phyloP scores from a whole-genome alignment of 371 early-diverging fungal genomes.

The Thermomucor indicae-seudaticae region DNA sequence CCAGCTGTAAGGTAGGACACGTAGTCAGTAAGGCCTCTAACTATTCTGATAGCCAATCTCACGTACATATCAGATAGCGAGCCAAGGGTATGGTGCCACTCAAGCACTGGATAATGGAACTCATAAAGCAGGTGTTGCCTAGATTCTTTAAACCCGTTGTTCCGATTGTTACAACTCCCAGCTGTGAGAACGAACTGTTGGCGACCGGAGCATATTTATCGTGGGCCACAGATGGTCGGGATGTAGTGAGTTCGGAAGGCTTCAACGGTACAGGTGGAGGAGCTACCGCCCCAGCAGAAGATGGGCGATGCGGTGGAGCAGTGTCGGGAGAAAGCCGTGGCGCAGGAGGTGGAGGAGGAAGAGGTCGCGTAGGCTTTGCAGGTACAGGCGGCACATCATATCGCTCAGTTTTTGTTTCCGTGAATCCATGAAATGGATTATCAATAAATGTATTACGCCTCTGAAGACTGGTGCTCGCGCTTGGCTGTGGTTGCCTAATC shows the following conservation, averaged over 20 bases:
- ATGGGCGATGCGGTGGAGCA: constrained; percentile 1
- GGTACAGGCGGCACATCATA: constrained; percentile 23
- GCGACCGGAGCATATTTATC: constrained; percentile 17
- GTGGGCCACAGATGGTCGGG: constrained; percentile 3
- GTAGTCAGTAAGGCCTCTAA: background rate
- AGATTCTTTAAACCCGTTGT: constrained; percentile 86
- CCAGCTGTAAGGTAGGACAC: constrained; percentile 43
- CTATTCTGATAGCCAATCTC: background rate
- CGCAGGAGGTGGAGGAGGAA: constrained; percentile 13
- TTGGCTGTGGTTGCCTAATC: constrained; percentile 4
- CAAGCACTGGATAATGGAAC: constrained; percentile 93
- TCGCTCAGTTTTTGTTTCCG: constrained; percentile 19
- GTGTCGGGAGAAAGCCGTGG: background rate
- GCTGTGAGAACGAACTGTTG: constrained; percentile 35
- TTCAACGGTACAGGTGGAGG: constrained; percentile 11
- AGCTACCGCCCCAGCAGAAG: constrained; percentile 3
- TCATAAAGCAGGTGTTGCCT: constrained; percentile 99
- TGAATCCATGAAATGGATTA: constrained; percentile 59
- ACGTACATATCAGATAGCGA: constrained; percentile 68
- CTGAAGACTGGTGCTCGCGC: constrained; percentile 8
- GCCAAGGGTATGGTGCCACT: constrained; percentile 83
- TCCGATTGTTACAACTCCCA: constrained; percentile 53
- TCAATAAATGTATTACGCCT: constrained; percentile 56
- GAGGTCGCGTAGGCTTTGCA: constrained; percentile 16
- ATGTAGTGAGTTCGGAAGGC: constrained; percentile 4